phyloP scores from a whole-genome alignment of 1,284 basidiomycete genomes.

The Naganishia cerealis region DNA sequence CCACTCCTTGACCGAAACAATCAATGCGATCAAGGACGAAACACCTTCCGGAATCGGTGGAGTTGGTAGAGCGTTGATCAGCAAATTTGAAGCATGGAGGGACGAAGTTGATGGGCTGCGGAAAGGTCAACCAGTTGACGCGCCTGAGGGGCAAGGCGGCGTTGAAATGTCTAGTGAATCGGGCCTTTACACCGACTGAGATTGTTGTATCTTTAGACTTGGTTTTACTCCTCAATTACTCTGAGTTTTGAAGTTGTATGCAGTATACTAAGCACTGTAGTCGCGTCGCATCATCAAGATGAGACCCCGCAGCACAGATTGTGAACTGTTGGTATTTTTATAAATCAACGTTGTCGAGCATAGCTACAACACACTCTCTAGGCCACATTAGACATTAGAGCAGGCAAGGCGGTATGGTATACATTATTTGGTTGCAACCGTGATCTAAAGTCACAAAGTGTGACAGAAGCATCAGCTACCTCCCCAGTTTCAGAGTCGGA shows the following conservation, averaged over 20 bases:
- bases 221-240: neutral
- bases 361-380: too few relatives aligned
- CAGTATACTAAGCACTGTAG: neutral
- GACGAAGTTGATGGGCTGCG: slow-evolving; percentile 42
- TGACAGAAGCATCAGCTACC: neutral
- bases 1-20: slow-evolving; percentile 42
- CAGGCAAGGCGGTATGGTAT: neutral
- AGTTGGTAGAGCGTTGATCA: slow-evolving; percentile 42
- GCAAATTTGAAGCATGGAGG: slow-evolving; percentile 42
- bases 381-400: too few relatives aligned
- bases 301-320: too few relatives aligned
- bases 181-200: slow-evolving; percentile 28
- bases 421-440: neutral
- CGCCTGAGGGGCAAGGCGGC: slow-evolving; percentile 25
- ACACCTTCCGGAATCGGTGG: slow-evolving; percentile 41
- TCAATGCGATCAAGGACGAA: slow-evolving; percentile 46
- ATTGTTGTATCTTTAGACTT: neutral
- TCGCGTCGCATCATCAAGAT: neutral
- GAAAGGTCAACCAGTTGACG: slow-evolving; percentile 19
- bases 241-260: neutral
- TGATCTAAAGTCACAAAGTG: neutral
- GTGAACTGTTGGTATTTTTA: too few relatives aligned
- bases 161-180: slow-evolving; percentile 29
- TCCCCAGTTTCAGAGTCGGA: neutral
- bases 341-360: too few relatives aligned